A percentile compares a stretch with the other conserved stretches of the same genome.
These are phyloP conservation scores for Aspergillus diversus DNA, from an alignment of 495 filamentous ascomycete species.

Conservation along the genomic window DNA sequence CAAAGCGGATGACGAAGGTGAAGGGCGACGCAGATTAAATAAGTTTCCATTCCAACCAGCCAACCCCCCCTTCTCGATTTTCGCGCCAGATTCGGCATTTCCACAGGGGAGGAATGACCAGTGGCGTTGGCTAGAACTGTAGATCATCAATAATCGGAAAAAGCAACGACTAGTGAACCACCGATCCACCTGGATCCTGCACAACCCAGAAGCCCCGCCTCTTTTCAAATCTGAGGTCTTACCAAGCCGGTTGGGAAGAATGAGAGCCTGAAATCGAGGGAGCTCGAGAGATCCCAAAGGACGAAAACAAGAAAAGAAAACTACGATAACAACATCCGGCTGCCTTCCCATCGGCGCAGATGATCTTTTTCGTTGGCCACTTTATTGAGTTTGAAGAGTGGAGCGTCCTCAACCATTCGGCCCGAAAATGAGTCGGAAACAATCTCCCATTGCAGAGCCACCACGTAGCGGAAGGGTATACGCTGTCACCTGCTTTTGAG, in stretches of 20 bases:
- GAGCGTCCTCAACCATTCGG: neutral
- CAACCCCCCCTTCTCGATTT: neutral
- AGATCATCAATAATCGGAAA: slow-evolving; percentile 12
- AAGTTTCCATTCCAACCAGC: slow-evolving; percentile 6
- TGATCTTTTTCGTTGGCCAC: neutral
- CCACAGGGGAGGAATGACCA: neutral
- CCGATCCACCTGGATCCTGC: neutral
- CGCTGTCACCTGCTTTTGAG: neutral
- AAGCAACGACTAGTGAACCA: neutral
- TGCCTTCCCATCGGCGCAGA: neutral
- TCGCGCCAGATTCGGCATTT: slow-evolving; percentile 6
- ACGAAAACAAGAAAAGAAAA: neutral
- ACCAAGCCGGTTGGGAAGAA: neutral
- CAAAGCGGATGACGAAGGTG: neutral
- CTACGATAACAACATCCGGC: neutral
- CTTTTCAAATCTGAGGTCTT: neutral
- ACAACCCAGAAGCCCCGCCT: neutral
- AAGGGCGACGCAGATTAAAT: slow-evolving; percentile 2
- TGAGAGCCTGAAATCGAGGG: neutral
- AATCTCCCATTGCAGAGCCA: neutral
- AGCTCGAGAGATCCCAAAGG: neutral
- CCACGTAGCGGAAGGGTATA: neutral
- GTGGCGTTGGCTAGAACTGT: slow-evolving; percentile 6
- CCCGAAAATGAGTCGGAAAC: neutral
- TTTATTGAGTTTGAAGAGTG: neutral